Conservation (phyloP, 805 yeast genomes). For the Nakazawaea anatomiae region DNA sequence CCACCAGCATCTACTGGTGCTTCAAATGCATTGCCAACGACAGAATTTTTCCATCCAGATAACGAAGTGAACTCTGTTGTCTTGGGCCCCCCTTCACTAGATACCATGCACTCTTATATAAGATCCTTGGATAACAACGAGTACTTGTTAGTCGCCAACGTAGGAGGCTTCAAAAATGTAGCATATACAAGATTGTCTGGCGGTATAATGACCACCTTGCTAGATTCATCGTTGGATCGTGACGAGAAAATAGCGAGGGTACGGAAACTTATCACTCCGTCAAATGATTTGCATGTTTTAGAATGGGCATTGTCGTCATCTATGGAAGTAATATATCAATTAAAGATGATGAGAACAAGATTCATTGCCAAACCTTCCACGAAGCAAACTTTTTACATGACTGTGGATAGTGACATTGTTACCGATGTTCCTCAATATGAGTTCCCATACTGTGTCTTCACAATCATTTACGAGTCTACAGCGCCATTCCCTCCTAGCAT, state of each 20-base stretch:
- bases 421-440: constrained; percentile 6
- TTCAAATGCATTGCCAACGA: too few species aligned
- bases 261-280: background rate
- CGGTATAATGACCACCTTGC: background rate
- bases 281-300: constrained; percentile 11
- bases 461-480: constrained; percentile 38
- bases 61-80: background rate
- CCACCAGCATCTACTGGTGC: background rate
- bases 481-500: constrained; percentile 29
- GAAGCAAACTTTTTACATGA: constrained; percentile 22
- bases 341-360: constrained; percentile 14
- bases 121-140: background rate
- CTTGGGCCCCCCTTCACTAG: background rate
- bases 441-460: constrained; percentile 47
- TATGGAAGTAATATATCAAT: constrained; percentile 17
- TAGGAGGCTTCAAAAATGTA: constrained; percentile 8
- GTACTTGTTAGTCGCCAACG: constrained; percentile 3
- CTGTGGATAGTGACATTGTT: constrained; percentile 22
- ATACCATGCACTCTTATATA: background rate
- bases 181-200: background rate
- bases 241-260: background rate
- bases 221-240: background rate
- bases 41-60: constrained; percentile 2
- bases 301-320: constrained; percentile 21
- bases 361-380: constrained; percentile 13